Conservation (phyloP, 805 yeast genomes). For the Pichia insulana region DNA sequence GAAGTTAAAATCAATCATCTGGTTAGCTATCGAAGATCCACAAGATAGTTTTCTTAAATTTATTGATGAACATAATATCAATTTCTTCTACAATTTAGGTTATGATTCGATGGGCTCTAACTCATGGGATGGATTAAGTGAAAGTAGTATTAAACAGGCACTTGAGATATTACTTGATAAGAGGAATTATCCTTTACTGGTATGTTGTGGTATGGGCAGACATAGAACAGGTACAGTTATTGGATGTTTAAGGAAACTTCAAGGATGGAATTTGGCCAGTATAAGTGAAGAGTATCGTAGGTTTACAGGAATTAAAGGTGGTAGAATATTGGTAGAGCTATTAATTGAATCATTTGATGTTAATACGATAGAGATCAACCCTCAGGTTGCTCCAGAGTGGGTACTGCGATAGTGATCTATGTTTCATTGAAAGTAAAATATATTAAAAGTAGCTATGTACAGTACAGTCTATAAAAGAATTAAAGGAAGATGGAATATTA, state of each 20-base stretch:
- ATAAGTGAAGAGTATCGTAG: conserved; percentile 91
- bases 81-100: conserved; percentile 74
- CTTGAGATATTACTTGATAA: conserved; percentile 64
- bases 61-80: conserved; percentile 62
- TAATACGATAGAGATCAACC: conserved; percentile 33
- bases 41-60: conserved; percentile 79
- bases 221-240: conserved; percentile 96
- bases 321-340: conserved; percentile 84
- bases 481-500: no score
- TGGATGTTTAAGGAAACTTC: conserved; percentile 85
- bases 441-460: no score
- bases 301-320: conserved; percentile 88
- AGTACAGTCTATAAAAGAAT: no score
- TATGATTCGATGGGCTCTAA: conserved; percentile 43
- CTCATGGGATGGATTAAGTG: conserved; percentile 95
- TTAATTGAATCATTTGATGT: conserved; percentile 69
- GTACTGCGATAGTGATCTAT: conserved; percentile 19
- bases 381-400: conserved; percentile 41
- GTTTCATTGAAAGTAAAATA: no score
- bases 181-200: conserved; percentile 74
- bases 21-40: conserved; percentile 97
- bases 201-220: conserved; percentile 98
- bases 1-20: conserved; percentile 68
- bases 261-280: conserved; percentile 95
- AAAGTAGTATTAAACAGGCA: conserved; percentile 70